Evolutionary conservation across 2,329 filamentous ascomycete species (phyloP).

Genomic region (Trichophaea hybrida): DNA sequence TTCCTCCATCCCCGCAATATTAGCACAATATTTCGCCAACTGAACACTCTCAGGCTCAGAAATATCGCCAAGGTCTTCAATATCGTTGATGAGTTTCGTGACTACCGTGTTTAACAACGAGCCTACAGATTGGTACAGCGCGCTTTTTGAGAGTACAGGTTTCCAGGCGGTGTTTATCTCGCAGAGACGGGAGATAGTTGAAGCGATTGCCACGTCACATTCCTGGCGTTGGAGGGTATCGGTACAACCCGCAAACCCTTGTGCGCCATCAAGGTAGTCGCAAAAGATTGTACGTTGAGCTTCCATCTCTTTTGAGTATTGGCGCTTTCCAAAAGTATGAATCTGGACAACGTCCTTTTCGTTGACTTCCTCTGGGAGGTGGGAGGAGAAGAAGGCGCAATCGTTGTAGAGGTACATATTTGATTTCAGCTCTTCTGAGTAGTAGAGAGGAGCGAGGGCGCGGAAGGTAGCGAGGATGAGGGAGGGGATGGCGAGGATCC

Average conservation of each 20-base stretch:
- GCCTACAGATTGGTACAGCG: slow-evolving; percentile 24
- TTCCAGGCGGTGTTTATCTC: slow-evolving; percentile 34
- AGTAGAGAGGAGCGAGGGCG: slow-evolving; percentile 61
- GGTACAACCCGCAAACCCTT: slow-evolving; percentile 25
- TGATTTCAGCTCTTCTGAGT: slow-evolving; percentile 46
- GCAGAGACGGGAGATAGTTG: slow-evolving; percentile 38
- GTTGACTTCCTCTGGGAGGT: slow-evolving; percentile 30
- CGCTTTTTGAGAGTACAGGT: slow-evolving; percentile 21
- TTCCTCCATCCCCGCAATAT: slow-evolving; percentile 20
- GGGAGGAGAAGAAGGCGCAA: slow-evolving; percentile 47
- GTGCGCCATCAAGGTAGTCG: slow-evolving; percentile 25
- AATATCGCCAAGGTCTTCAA: slow-evolving; percentile 26
- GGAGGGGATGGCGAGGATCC: slow-evolving; percentile 57
- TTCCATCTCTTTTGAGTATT: slow-evolving; percentile 16
- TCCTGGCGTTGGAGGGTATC: slow-evolving; percentile 22
- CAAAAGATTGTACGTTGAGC: slow-evolving; percentile 17
- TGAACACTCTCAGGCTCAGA: slow-evolving; percentile 23
- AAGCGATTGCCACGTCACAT: slow-evolving; percentile 43
- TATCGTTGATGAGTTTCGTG: slow-evolving; percentile 24
- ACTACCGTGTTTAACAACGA: slow-evolving; percentile 24
- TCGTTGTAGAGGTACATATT: slow-evolving; percentile 60
- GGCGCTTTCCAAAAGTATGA: slow-evolving; percentile 22
- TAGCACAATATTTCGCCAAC: slow-evolving; percentile 20
- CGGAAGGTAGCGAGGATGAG: slow-evolving; percentile 65
- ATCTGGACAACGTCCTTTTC: slow-evolving; percentile 16